Conservation (phyloP, 305 asterid species). For the Stenogyne calaminthoides region DNA sequence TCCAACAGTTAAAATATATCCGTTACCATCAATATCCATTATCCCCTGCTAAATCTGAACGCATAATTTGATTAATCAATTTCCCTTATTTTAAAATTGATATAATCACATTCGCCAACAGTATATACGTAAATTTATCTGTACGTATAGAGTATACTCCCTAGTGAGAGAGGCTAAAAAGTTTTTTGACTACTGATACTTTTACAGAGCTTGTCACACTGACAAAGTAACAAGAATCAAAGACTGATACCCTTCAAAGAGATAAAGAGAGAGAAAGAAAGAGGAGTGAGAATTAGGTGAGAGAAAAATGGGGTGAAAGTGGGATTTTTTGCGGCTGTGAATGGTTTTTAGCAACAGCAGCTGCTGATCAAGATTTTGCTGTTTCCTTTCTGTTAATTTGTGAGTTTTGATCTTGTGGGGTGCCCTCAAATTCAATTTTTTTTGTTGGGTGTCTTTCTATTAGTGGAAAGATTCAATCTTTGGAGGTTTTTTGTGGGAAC, state of each 20-base stretch:
- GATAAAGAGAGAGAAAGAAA: slow-evolving; percentile 32
- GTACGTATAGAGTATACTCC: too few species aligned
- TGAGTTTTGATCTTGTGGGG: slow-evolving; percentile 38
- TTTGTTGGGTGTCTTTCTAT: slow-evolving; percentile 13
- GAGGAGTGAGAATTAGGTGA: slow-evolving; percentile 16
- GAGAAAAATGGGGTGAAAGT: slow-evolving; percentile 50
- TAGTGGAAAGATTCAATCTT: slow-evolving; percentile 35
- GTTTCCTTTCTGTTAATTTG: slow-evolving; percentile 33
- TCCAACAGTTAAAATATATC: slow-evolving; percentile 27
- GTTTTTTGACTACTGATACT: slow-evolving; percentile 32
- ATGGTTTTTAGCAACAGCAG: slow-evolving; percentile 46
- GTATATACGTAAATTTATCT: not conserved
- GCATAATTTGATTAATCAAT: slow-evolving; percentile 5
- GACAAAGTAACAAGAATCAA: slow-evolving; percentile 48
- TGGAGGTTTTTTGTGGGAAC: slow-evolving; percentile 23
- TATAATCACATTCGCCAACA: not conserved
- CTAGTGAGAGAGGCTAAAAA: slow-evolving; percentile 27
- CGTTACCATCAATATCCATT: slow-evolving; percentile 36
- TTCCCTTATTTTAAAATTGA: slow-evolving; percentile 21
- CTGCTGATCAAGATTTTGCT: slow-evolving; percentile 56
- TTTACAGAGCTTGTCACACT: slow-evolving; percentile 55
- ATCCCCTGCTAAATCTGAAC: slow-evolving; percentile 28
- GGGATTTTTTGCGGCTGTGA: slow-evolving; percentile 55
- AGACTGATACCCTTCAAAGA: slow-evolving; percentile 40
- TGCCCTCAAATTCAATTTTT: not conserved